A percentile compares a stretch with the other conserved stretches of the same genome.
phyloP scores from a whole-genome alignment of 495 filamentous ascomycete species.

The Daldinia concentrica region DNA sequence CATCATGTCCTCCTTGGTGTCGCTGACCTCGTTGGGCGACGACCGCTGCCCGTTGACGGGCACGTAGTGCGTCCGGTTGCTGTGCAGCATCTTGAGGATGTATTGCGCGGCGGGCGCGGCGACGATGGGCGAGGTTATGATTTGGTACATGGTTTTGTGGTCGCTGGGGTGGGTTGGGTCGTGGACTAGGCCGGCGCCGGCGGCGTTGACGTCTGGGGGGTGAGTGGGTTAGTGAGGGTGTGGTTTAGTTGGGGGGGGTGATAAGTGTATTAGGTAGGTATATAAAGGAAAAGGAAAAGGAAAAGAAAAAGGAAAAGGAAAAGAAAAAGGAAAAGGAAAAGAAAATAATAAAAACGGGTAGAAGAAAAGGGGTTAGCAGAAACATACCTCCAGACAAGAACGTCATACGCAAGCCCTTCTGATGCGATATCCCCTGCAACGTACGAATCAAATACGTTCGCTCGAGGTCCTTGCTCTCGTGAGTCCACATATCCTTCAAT shows the following conservation, averaged over 20 bases:
- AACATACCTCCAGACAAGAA: slow-evolving; percentile 83
- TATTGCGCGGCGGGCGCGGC: slow-evolving; percentile 85
- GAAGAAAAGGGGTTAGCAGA: neutral
- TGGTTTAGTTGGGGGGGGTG: no score
- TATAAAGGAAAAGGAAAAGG: slow-evolving; percentile 18
- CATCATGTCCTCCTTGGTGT: slow-evolving; percentile 99
- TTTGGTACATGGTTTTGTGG: slow-evolving; percentile 99
- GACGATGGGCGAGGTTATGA: slow-evolving; percentile 91
- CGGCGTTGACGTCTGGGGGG: slow-evolving; percentile 78
- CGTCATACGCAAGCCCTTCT: slow-evolving; percentile 94
- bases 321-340: neutral
- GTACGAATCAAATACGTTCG: slow-evolving; percentile 96
- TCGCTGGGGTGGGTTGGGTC: slow-evolving; percentile 89
- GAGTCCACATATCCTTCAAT: slow-evolving; percentile 95
- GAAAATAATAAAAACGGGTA: no score
- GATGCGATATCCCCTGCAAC: slow-evolving; percentile 90
- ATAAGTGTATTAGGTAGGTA: neutral
- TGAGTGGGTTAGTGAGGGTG: no score
- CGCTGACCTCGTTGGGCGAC: slow-evolving; percentile 57
- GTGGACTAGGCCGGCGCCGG: slow-evolving; percentile 92
- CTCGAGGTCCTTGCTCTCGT: slow-evolving; percentile 97
- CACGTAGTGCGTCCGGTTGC: slow-evolving; percentile 88
- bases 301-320: neutral
- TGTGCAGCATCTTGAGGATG: slow-evolving; percentile 90
- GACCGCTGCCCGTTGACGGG: slow-evolving; percentile 90